phyloP scores from a whole-genome alignment of 306 rosid genomes.

The Hippophae gyantsensis region DNA sequence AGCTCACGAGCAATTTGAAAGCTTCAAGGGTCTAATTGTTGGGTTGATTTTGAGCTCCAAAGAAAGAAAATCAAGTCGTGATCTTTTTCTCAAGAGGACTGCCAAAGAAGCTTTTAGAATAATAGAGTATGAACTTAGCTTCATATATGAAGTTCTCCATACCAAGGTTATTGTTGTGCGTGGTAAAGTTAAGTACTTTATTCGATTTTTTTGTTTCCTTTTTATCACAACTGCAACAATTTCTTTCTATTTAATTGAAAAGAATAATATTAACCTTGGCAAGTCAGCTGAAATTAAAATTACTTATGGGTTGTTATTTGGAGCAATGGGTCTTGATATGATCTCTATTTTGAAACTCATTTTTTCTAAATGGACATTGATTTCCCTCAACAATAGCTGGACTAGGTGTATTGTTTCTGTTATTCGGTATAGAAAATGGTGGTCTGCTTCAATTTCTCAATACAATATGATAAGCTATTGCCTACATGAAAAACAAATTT shows the following conservation, averaged over 20 bases:
- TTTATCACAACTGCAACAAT: neutral
- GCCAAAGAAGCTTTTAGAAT: neutral
- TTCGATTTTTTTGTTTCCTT: neutral
- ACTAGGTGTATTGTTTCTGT: neutral
- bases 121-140: slow-evolving; percentile 6
- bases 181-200: neutral
- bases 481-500: neutral
- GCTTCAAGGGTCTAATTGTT: slow-evolving; percentile 16
- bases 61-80: neutral
- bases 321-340: slow-evolving; percentile 4
- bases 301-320: slow-evolving; percentile 9
- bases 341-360: slow-evolving; percentile 1
- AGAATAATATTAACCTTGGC: neutral
- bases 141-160: slow-evolving; percentile 14
- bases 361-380: neutral
- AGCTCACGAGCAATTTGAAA: neutral
- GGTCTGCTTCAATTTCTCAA: slow-evolving; percentile 8
- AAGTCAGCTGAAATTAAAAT: neutral
- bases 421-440: slow-evolving; percentile 1
- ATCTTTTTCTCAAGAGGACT: neutral
- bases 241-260: neutral
- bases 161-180: slow-evolving; percentile 10
- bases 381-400: neutral
- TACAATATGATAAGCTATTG: slow-evolving; percentile 10
- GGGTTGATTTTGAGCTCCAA: slow-evolving; percentile 7